phyloP scores from a whole-genome alignment of 305 asterid genomes.

The Fraxinus nigra region DNA sequence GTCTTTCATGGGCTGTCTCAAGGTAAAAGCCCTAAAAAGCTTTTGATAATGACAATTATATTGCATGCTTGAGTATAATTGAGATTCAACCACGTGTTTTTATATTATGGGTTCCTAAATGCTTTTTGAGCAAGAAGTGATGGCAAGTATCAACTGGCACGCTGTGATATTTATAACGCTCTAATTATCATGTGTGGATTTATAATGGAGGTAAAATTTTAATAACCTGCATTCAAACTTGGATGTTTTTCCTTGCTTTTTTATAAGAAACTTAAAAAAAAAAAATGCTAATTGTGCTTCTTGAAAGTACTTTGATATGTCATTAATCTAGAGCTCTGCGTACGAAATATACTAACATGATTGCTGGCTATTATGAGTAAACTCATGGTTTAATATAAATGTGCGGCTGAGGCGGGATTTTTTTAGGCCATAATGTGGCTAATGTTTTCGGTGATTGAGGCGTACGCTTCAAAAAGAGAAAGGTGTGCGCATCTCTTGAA shows the following conservation, averaged over 20 bases:
- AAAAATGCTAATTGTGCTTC: not conserved
- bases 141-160: not conserved
- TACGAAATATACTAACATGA: not conserved
- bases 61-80: not conserved
- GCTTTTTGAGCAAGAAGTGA: not conserved
- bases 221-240: not conserved
- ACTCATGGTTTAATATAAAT: not conserved
- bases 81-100: not conserved
- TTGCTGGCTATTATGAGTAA: not conserved
- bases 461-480: not conserved
- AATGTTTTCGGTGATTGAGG: not conserved
- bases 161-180: not conserved
- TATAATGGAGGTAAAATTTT: not conserved
- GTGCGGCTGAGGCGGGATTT: not conserved
- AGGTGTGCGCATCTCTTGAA: not conserved
- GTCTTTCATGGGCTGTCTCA: not conserved
- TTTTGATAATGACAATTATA: not conserved
- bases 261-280: not conserved
- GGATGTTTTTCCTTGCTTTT: not conserved
- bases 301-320: not conserved
- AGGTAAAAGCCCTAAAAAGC: not conserved
- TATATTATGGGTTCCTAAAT: not conserved
- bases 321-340: not conserved
- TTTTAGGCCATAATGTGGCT: not conserved
- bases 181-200: not conserved